phyloP scores from a whole-genome alignment of 2,329 filamentous ascomycete species.

The Aspergillus tubingensis region DNA sequence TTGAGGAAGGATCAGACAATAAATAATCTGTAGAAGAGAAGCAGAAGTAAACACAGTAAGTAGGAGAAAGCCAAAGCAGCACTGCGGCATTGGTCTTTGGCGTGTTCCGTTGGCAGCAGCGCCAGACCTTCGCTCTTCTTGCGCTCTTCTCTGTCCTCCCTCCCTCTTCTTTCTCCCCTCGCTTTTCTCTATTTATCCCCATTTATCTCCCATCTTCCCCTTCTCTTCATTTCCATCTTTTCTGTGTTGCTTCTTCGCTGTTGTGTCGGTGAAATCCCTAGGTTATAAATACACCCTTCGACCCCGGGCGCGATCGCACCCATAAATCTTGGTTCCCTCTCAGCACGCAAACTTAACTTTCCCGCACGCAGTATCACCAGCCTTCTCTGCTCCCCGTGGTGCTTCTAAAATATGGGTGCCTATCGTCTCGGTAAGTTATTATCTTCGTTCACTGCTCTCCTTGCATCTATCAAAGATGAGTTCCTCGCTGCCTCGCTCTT shows the following conservation, averaged over 20 bases:
- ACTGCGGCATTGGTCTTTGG: slow-evolving; percentile 28
- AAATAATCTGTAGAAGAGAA: not conserved
- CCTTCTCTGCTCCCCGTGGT: not conserved
- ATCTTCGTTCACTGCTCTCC: not conserved
- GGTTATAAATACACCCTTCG: not conserved
- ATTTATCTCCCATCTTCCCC: slow-evolving; percentile 1
- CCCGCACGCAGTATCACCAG: not conserved
- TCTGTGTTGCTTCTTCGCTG: slow-evolving; percentile 7
- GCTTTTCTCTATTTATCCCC: not conserved
- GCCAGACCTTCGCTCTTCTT: not conserved
- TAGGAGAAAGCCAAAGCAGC: not conserved
- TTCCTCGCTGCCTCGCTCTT: not conserved
- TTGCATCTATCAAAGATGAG: not conserved
- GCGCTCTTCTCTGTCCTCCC: slow-evolving; percentile 11
- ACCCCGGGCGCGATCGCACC: not conserved
- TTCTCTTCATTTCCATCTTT: not conserved
- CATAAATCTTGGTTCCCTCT: not conserved
- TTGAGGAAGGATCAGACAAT: not conserved
- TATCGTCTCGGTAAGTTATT: slow-evolving; percentile 21
- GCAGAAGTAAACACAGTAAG: not conserved
- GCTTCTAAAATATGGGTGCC: slow-evolving; percentile 10
- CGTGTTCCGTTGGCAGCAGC: slow-evolving; percentile 21
- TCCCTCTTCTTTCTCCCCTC: slow-evolving; percentile 1
- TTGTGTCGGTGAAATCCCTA: not conserved
- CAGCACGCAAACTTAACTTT: not conserved